Evolutionary conservation across 129 eudicot species (phyloP).

Genomic region (Flaveria sonorensis): DNA sequence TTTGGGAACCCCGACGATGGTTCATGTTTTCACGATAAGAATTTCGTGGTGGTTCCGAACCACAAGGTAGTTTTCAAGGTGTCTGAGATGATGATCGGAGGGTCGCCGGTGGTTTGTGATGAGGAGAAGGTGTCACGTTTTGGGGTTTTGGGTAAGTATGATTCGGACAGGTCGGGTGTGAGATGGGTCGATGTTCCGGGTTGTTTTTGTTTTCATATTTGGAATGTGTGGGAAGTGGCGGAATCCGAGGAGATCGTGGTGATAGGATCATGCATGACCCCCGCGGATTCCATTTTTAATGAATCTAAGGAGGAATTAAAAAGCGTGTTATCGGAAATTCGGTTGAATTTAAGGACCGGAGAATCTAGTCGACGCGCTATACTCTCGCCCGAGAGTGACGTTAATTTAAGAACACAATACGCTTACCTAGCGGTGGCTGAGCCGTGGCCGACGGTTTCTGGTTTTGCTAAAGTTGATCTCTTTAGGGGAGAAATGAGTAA

Average conservation of each 20-base stretch:
- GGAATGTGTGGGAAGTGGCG: constrained; percentile 54
- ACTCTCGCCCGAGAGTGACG: constrained; percentile 26
- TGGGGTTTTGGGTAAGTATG: constrained; percentile 40
- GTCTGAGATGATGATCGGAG: constrained; percentile 44
- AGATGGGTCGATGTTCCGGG: constrained; percentile 46
- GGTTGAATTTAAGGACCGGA: constrained; percentile 41
- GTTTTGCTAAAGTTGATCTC: constrained; percentile 46
- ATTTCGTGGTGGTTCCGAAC: constrained; percentile 46
- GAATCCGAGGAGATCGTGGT: constrained; percentile 43
- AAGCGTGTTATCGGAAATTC: constrained; percentile 44
- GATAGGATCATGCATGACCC: constrained; percentile 56
- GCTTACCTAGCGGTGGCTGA: constrained; percentile 49
- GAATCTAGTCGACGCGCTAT: constrained; percentile 34
- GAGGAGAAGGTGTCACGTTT: constrained; percentile 40
- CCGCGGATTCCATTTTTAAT: constrained; percentile 51
- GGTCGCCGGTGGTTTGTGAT: constrained; percentile 43
- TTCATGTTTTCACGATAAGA: constrained; percentile 51
- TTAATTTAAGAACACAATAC: constrained; percentile 37
- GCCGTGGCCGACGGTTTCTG: constrained; percentile 55
- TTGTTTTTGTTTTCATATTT: constrained; percentile 47
- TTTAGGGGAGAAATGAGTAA: constrained; percentile 33
- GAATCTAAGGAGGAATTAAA: constrained; percentile 39
- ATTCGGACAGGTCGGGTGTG: constrained; percentile 33
- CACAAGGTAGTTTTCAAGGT: constrained; percentile 52
- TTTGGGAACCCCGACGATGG: constrained; percentile 41